Evolutionary conservation across 116 monocot species (phyloP).

Genomic region (Phalaenopsis hybrid): DNA sequence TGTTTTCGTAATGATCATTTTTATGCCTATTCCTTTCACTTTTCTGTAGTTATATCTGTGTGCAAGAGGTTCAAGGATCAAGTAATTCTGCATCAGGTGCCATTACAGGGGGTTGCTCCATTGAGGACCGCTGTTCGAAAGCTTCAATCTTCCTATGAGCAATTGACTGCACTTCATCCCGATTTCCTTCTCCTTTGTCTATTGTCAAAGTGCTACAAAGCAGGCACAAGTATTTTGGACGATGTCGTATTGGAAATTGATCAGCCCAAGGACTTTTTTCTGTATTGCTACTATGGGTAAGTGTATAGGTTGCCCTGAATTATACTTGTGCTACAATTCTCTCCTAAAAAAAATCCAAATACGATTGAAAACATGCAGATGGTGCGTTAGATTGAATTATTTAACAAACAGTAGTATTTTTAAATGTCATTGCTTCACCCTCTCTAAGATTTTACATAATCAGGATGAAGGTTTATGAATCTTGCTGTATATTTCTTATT

Average conservation of each 20-base stretch:
- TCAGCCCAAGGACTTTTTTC: constrained; percentile 83
- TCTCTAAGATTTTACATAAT: not conserved
- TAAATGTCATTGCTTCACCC: not conserved
- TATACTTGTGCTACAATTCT: not conserved
- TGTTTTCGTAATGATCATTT: not conserved
- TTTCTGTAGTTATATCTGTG: constrained; percentile 60
- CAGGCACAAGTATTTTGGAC: constrained; percentile 52
- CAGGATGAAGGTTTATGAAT: not conserved
- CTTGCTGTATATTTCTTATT: not conserved
- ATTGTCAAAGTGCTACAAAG: constrained; percentile 75
- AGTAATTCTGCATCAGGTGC: constrained; percentile 59
- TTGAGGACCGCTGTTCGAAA: constrained; percentile 64
- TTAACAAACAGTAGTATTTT: not conserved
- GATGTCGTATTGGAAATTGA: constrained; percentile 80
- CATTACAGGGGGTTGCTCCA: constrained; percentile 67
- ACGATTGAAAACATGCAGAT: not conserved
- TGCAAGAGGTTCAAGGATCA: constrained; percentile 86
- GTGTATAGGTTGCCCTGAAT: constrained; percentile 4
- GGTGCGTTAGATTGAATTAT: not conserved
- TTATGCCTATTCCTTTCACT: not conserved
- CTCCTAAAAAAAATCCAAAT: not conserved
- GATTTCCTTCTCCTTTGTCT: constrained; percentile 90
- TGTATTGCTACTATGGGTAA: constrained; percentile 96
- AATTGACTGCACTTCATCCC: constrained; percentile 73
- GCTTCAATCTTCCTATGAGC: constrained; percentile 65